Base-by-base conservation (phyloP, 495 filamentous ascomycete species). In the Hypomontagnella monticulosa region DNA sequence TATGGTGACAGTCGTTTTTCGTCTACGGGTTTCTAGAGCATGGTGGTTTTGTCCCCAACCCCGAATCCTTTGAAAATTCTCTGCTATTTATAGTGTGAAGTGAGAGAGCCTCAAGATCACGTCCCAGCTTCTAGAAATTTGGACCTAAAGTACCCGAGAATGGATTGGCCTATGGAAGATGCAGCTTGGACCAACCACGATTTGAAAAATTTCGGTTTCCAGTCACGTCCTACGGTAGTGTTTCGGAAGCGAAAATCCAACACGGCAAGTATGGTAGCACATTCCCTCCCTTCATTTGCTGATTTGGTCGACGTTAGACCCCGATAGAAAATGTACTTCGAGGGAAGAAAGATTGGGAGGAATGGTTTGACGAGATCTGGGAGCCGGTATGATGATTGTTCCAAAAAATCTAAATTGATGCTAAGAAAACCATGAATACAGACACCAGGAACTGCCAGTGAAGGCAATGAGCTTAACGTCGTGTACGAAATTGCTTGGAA, bases 101-200 rank as follows among this genome's bases (percentile, higher is more conserved):
- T 6, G 23, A 3, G 23, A 27, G 6, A 27, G 23, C 23, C 6
- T 6, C 6, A 6, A 27, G 3, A 27, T 27, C 6, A 27, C 3
- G 23, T 27, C 23, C 6, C 3, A 27, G 23, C 23, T 27, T 6
- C 23, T 27, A 6, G n/a, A n/a, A n/a, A n/a, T n/a, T n/a, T n/a
- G n/a, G n/a, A n/a, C n/a, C 30, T 36, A 3, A 40, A 27, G 15
- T 41, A 16, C 27, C 4, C 16, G 18, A 23, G 12, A 20, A 63
- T 63, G 60, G 60, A 63, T 38, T 63, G 51, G 60, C 51, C 46
- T 14, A 49, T 48, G 37, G 60, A 51, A 7, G 60, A 57, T n/a
- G 30, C 36, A 11, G 15, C 42, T 16, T 63, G 60, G 60, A 57
- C 43, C 2, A 37, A 36, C 15, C 27, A 41, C 11, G 52, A 63